Evolutionary conservation across 306 rosid species (phyloP), one percentile per base, ranked within the genome.

Genomic region (Prunus campanulata): DNA sequence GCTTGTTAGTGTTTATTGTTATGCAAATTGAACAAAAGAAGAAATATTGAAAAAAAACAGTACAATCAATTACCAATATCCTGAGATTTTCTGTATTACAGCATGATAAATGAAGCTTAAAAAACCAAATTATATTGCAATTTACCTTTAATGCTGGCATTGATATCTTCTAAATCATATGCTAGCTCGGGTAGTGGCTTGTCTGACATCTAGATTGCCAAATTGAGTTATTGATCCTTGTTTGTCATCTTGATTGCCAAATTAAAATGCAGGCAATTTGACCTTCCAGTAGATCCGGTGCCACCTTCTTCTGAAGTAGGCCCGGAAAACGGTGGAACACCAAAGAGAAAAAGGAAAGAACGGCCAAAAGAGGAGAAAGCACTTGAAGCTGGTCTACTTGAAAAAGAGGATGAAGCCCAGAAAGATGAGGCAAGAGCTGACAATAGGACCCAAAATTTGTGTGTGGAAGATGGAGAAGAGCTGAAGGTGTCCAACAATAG

Each of bases 311-410:
- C 86, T 72, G 81, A 72, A 56, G 55, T 30, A 56, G 75, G 25
- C 76, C 82, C 8, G 39, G 76, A 74, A 68, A 55, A 68, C 39
- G 61, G 49, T 55, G 85, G 48, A 73, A 79, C 27, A 46, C 80
- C 76, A 35, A 79, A 85, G 55, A 82, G 68, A 74, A 83, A 71
- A 47, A 63, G 81, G 55, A 82, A 79, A 66, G 79, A 70, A 68
- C 70, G 39, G 32, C 50, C 64, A 18, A 44, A 62, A 52, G 76
- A 77, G 73, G 89, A 66, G n/a, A 83, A 80, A 54, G 12, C 29
- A 44, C 24, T 11, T 61, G 61, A 66, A 62, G 11, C 24, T 60
- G 79, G 65, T n/a, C 11, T 74, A 63, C 46, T 42, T 32, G n/a
- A 59, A 5, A 66, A 74, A 30, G 71, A 30, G 24, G 65, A 66